A percentile compares a stretch with the other conserved stretches of the same genome.
Evolutionary conservation across 495 filamentous ascomycete species (phyloP).

Genomic region (Evernia prunastri): DNA sequence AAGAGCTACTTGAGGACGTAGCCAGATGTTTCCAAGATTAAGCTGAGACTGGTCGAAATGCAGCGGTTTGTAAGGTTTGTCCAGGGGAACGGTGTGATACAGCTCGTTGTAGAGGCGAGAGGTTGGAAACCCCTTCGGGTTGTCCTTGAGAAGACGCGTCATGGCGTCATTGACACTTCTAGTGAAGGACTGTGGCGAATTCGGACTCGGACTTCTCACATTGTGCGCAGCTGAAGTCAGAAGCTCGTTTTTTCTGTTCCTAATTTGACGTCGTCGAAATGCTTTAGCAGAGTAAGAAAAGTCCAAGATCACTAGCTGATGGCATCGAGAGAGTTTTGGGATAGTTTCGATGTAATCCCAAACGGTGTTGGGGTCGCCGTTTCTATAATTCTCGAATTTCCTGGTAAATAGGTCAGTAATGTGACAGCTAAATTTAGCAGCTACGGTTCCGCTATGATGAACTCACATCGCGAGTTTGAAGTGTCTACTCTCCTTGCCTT

Average conservation of each 20-base stretch:
- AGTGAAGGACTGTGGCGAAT: slow-evolving; percentile 24
- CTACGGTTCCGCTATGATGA: too few species aligned
- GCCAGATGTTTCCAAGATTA: slow-evolving; percentile 24
- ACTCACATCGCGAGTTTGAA: slow-evolving; percentile 29
- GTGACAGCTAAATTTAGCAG: too few species aligned
- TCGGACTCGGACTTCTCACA: slow-evolving; percentile 5
- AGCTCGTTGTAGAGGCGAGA: slow-evolving; percentile 24
- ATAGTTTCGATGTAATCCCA: slow-evolving; percentile 25
- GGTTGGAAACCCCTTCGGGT: slow-evolving; percentile 24
- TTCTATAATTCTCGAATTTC: slow-evolving; percentile 15
- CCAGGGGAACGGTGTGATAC: slow-evolving; percentile 16
- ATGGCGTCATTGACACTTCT: slow-evolving; percentile 18
- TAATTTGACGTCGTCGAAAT: slow-evolving; percentile 16
- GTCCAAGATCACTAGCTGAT: slow-evolving; percentile 28
- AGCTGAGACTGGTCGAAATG: slow-evolving; percentile 23
- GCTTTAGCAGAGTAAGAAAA: slow-evolving; percentile 27
- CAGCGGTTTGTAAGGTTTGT: neutral
- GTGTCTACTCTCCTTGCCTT: slow-evolving; percentile 20
- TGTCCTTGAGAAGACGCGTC: slow-evolving; percentile 13
- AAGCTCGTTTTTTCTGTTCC: slow-evolving; percentile 28
- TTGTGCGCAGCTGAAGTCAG: slow-evolving; percentile 22
- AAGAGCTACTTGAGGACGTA: slow-evolving; percentile 17
- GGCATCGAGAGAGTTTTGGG: slow-evolving; percentile 22
- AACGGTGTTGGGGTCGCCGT: slow-evolving; percentile 25
- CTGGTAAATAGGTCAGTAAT: slow-evolving; percentile 15